phyloP scores from a whole-genome alignment of 2,329 filamentous ascomycete species.

The Fusarium redolens region DNA sequence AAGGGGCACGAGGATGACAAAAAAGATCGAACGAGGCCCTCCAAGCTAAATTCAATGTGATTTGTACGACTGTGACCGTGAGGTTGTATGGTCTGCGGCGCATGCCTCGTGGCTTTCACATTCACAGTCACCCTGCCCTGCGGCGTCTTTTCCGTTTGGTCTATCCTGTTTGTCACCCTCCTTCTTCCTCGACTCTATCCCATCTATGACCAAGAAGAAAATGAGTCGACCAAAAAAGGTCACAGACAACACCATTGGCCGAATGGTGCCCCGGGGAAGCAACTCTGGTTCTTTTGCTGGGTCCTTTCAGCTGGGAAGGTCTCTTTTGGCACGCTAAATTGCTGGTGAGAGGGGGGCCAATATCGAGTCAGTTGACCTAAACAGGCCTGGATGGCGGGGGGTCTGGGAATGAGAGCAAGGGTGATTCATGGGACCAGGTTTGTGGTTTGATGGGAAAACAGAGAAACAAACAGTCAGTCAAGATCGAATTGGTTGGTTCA shows the following conservation, averaged over 20 bases:
- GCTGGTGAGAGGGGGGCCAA: constrained; percentile 24
- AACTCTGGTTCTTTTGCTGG: constrained; percentile 28
- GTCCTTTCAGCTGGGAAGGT: constrained; percentile 34
- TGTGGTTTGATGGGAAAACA: constrained; percentile 14
- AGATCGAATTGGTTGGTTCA: background rate
- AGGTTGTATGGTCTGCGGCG: background rate
- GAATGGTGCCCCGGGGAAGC: constrained; percentile 24
- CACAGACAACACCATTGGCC: constrained; percentile 27
- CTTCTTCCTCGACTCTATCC: constrained; percentile 16
- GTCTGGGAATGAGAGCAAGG: constrained; percentile 8
- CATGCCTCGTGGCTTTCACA: constrained; percentile 18
- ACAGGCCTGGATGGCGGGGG: constrained; percentile 29
- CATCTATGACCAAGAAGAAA: constrained; percentile 4
- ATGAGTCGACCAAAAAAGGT: constrained; percentile 9
- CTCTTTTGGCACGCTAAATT: constrained; percentile 31
- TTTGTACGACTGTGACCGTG: constrained; percentile 1
- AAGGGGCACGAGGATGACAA: constrained; percentile 14
- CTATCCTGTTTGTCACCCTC: constrained; percentile 12
- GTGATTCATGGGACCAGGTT: constrained; percentile 8
- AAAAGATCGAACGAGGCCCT: constrained; percentile 31
- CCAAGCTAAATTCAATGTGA: constrained; percentile 8
- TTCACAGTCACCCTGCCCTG: background rate
- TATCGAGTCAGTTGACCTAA: constrained; percentile 42
- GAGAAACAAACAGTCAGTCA: constrained; percentile 3
- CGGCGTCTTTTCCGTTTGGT: constrained; percentile 38